Evolutionary conservation across 768 basidiomycete species (phyloP).

Genomic region (Mycena polygramma): DNA sequence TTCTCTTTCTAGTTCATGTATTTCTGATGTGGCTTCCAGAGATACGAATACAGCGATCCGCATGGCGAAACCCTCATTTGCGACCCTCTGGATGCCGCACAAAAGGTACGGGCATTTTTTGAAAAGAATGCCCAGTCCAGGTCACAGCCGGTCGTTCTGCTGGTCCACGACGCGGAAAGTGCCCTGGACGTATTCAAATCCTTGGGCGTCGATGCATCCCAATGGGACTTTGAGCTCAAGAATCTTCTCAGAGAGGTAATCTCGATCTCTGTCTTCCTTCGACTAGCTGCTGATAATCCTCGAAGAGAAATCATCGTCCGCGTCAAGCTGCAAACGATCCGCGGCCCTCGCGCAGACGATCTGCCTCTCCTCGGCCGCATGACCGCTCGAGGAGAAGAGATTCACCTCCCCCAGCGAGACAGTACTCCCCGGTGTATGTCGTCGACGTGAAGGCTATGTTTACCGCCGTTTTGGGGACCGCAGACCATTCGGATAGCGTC

Average conservation of each 20-base stretch:
- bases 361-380: conserved; percentile 22
- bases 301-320: neutral
- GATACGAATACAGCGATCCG: conserved; percentile 7
- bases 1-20: neutral
- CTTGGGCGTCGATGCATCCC: conserved; percentile 7
- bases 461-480: conserved; percentile 4
- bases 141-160: conserved; percentile 13
- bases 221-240: conserved; percentile 17
- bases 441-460: conserved; percentile 29
- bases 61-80: conserved; percentile 13
- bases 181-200: neutral
- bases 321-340: conserved; percentile 25
- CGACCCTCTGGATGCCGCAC: neutral
- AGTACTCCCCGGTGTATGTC: conserved; percentile 31
- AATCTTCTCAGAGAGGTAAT: conserved; percentile 19
- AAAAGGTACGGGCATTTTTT: conserved; percentile 12
- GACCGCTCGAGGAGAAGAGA: conserved; percentile 15
- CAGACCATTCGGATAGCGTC: conserved; percentile 6
- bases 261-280: neutral
- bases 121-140: neutral
- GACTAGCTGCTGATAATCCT: neutral
- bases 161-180: conserved; percentile 22
- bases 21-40: neutral
- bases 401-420: conserved; percentile 9
- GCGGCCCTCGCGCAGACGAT: conserved; percentile 13